phyloP scores from a whole-genome alignment of 768 basidiomycete genomes.

The Suillus decipiens region DNA sequence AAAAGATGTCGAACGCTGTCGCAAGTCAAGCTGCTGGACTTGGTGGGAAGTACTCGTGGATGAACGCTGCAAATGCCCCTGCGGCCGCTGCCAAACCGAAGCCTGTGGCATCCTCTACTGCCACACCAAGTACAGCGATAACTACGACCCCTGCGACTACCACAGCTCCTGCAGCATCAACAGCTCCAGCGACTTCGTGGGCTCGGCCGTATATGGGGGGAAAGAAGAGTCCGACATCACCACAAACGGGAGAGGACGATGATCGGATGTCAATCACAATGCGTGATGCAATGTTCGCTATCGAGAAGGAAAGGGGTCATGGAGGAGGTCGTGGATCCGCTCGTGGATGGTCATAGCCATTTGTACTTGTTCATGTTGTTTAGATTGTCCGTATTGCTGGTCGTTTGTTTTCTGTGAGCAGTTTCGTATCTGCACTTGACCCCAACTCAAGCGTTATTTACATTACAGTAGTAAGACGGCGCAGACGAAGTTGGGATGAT shows the following conservation, averaged over 20 bases:
- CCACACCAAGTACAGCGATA: constrained; percentile 30
- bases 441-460: neutral
- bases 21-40: constrained; percentile 88
- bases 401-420: neutral
- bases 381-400: neutral
- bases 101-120: constrained; percentile 33
- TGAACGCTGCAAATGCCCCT: constrained; percentile 64
- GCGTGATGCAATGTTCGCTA: constrained; percentile 82
- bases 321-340: constrained; percentile 81
- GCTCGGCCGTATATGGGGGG: constrained; percentile 63
- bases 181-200: constrained; percentile 44
- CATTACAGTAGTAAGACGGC: neutral
- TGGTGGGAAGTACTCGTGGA: constrained; percentile 85
- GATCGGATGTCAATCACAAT: constrained; percentile 62
- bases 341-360: constrained; percentile 56
- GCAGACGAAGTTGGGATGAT: too few relatives aligned
- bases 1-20: constrained; percentile 90
- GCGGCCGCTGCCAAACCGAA: constrained; percentile 43
- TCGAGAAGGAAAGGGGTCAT: constrained; percentile 82
- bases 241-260: constrained; percentile 53
- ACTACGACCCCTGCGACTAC: constrained; percentile 30
- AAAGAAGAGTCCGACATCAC: constrained; percentile 44
- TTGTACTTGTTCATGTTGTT: neutral
- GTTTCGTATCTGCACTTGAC: neutral
- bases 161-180: constrained; percentile 34